A percentile compares a stretch with the other conserved stretches of the same genome.
phyloP scores from a whole-genome alignment of 495 filamentous ascomycete genomes.

The Penicillium canescens region DNA sequence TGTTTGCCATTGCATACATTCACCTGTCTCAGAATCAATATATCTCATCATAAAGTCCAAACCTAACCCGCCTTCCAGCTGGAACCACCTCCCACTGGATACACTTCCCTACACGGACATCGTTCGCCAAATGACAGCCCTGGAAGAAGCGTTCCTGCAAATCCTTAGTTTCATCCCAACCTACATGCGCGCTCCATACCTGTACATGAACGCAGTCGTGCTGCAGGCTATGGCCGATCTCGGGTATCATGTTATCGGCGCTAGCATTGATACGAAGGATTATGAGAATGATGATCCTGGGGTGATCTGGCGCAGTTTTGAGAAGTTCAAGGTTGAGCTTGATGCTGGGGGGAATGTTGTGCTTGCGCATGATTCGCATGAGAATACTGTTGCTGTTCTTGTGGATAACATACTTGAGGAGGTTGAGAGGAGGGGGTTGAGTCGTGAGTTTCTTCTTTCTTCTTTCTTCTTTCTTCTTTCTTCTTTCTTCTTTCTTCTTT shows the following conservation, averaged over 20 bases:
- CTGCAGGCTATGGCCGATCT: slow-evolving; percentile 31
- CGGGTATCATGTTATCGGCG: slow-evolving; percentile 43
- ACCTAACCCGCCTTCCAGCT: slow-evolving; percentile 19
- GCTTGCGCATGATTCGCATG: slow-evolving; percentile 47
- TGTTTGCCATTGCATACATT: neutral
- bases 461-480: neutral
- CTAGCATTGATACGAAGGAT: slow-evolving; percentile 48
- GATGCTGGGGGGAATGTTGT: slow-evolving; percentile 38
- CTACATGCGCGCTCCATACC: slow-evolving; percentile 61
- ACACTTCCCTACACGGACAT: slow-evolving; percentile 51
- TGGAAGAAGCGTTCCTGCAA: slow-evolving; percentile 67
- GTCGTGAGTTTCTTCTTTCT: slow-evolving; percentile 19
- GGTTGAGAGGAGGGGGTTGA: slow-evolving; percentile 30
- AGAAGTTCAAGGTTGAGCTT: slow-evolving; percentile 28
- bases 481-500: slow-evolving; percentile 9
- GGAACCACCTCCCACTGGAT: slow-evolving; percentile 64
- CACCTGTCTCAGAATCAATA: neutral
- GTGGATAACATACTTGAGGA: slow-evolving; percentile 38
- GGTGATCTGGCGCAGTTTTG: slow-evolving; percentile 27
- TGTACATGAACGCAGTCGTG: slow-evolving; percentile 30
- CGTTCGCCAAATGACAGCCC: slow-evolving; percentile 63
- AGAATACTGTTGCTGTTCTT: slow-evolving; percentile 37
- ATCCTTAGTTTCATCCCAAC: slow-evolving; percentile 73
- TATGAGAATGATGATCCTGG: slow-evolving; percentile 35
- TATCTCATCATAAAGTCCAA: neutral